Percentiles rank a stretch among this genome's conserved stretches.
phyloP scores from a whole-genome alignment of 2,329 filamentous ascomycete species.

The Cylindrodendrum hubeiense region DNA sequence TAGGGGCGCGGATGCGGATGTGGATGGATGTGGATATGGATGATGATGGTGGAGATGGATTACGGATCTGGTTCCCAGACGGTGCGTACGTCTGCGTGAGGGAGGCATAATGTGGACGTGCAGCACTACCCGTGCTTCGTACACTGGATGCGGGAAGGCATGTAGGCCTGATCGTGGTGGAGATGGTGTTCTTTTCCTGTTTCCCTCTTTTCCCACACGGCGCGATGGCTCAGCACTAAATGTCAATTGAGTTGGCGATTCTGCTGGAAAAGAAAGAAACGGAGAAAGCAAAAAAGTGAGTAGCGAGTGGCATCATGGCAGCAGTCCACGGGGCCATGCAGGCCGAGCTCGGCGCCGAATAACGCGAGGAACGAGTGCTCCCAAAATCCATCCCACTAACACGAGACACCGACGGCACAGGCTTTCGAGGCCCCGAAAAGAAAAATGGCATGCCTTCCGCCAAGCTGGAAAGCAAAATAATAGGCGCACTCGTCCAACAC shows the following conservation, averaged over 20 bases:
- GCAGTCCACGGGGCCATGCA: constrained; percentile 30
- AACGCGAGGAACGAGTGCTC: constrained; percentile 39
- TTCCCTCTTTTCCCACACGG: neutral
- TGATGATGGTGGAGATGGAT: constrained; percentile 22
- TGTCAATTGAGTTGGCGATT: constrained; percentile 10
- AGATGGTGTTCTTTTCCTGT: neutral
- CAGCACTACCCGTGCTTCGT: neutral
- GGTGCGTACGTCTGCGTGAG: constrained; percentile 8
- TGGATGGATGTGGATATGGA: neutral
- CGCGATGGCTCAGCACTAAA: neutral
- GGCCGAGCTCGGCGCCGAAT: constrained; percentile 41
- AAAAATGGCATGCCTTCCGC: constrained; percentile 3
- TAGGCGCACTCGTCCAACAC: constrained; percentile 4
- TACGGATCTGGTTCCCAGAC: constrained; percentile 24
- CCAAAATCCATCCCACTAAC: constrained; percentile 24
- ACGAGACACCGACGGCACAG: constrained; percentile 13
- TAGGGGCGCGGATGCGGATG: constrained; percentile 11
- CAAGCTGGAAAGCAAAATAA: constrained; percentile 7
- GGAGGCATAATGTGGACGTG: constrained; percentile 7
- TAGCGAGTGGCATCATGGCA: constrained; percentile 8
- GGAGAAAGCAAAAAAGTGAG: neutral
- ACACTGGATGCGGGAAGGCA: constrained; percentile 13
- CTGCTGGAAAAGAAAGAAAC: neutral
- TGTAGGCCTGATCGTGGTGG: constrained; percentile 1
- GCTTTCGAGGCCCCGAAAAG: neutral